phyloP scores from a whole-genome alignment of 2,329 filamentous ascomycete genomes.

The Monilinia vaccinii-corymbosi region DNA sequence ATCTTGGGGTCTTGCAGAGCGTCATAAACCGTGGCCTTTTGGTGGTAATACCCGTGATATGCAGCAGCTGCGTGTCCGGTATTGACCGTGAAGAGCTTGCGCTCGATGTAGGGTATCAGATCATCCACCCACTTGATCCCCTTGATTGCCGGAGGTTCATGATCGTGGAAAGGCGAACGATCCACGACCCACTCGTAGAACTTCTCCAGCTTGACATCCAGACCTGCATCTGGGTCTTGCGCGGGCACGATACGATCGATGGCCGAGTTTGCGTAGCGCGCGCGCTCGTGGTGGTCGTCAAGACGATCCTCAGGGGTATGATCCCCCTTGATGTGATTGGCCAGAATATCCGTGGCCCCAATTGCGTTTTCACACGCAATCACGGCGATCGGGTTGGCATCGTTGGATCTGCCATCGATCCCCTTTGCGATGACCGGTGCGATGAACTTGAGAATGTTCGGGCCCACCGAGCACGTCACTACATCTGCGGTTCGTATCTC shows the following conservation, averaged over 20 bases:
- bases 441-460: slow-evolving; percentile 93
- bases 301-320: slow-evolving; percentile 63
- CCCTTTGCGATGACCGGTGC: slow-evolving; percentile 93
- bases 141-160: slow-evolving; percentile 63
- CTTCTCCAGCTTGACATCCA: slow-evolving; percentile 93
- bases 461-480: slow-evolving; percentile 94
- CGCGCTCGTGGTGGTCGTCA: slow-evolving; percentile 60
- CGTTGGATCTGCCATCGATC: slow-evolving; percentile 64
- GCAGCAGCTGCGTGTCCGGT: slow-evolving; percentile 93
- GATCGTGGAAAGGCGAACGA: slow-evolving; percentile 67
- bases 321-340: slow-evolving; percentile 66
- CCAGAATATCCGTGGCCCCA: slow-evolving; percentile 82
- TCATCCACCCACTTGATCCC: slow-evolving; percentile 91
- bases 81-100: slow-evolving; percentile 99
- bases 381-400: slow-evolving; percentile 65
- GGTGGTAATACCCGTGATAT: slow-evolving; percentile 84
- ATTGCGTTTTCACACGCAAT: slow-evolving; percentile 99
- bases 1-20: slow-evolving; percentile 76
- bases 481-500: slow-evolving; percentile 83
- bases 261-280: slow-evolving; percentile 91
- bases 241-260: slow-evolving; percentile 97
- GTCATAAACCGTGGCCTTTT: slow-evolving; percentile 84
- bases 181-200: slow-evolving; percentile 99
- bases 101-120: slow-evolving; percentile 92
- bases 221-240: slow-evolving; percentile 68